Conservation (phyloP, 495 filamentous ascomycete species). For the Talaromyces adpressus region DNA sequence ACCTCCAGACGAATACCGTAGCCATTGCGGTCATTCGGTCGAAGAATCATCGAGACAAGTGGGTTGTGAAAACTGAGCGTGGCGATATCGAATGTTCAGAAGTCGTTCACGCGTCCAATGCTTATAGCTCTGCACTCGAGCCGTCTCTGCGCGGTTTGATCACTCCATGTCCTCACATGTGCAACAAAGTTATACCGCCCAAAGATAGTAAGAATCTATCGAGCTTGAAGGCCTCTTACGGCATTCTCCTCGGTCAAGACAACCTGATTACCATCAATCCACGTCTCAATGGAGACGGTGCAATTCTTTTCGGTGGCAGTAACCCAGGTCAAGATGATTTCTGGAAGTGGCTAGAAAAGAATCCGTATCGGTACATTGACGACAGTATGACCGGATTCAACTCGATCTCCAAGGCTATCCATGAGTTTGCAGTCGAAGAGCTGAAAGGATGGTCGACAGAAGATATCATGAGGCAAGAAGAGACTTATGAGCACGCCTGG, state of each 20-base stretch:
- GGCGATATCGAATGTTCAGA: not conserved
- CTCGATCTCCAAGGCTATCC: not conserved
- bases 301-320: constrained; percentile 1
- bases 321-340: not conserved
- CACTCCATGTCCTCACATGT: not conserved
- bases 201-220: not conserved
- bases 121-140: not conserved
- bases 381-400: not conserved
- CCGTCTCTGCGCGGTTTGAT: not conserved
- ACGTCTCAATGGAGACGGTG: not conserved
- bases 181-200: not conserved
- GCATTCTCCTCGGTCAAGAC: not conserved
- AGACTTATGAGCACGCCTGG: not conserved
- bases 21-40: not conserved
- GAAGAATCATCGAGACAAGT: not conserved
- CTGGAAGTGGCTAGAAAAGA: not conserved
- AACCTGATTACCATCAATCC: not conserved
- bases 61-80: not conserved
- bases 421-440: not conserved
- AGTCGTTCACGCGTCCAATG: constrained; percentile 1
- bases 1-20: not conserved
- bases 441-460: not conserved
- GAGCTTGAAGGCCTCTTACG: not conserved
- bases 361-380: not conserved
- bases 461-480: not conserved